Evolutionary conservation across 108 stramenopile genomes (phyloP).

Genomic region (Nitzschia sp.): DNA sequence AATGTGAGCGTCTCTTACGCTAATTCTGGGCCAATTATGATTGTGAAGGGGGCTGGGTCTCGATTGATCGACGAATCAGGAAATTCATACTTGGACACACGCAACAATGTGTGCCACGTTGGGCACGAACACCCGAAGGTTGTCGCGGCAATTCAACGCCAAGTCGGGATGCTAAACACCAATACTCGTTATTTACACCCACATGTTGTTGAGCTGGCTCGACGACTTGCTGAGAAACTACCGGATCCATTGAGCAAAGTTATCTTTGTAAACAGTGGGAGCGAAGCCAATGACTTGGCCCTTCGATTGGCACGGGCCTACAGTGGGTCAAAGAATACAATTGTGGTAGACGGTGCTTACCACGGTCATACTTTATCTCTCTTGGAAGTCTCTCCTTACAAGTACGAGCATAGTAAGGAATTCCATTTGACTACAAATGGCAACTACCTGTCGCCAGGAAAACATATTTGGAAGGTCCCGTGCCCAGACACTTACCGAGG

Average conservation of each 20-base stretch:
- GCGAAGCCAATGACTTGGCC: slow-evolving; percentile 97
- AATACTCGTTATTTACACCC: slow-evolving; percentile 96
- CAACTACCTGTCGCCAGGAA: slow-evolving; percentile 40
- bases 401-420: slow-evolving; percentile 74
- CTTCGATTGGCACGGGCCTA: slow-evolving; percentile 88
- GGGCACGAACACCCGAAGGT: slow-evolving; percentile 85
- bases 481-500: slow-evolving; percentile 90
- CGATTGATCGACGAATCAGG: slow-evolving; percentile 70
- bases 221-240: slow-evolving; percentile 52
- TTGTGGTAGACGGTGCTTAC: slow-evolving; percentile 87
- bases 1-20: slow-evolving; percentile 72
- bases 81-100: slow-evolving; percentile 75
- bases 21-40: slow-evolving; percentile 74
- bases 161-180: slow-evolving; percentile 77
- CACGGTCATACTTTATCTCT: slow-evolving; percentile 90
- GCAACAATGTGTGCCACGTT: slow-evolving; percentile 91
- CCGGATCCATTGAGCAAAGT: slow-evolving; percentile 74
- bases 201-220: slow-evolving; percentile 60
- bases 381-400: slow-evolving; percentile 92
- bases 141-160: slow-evolving; percentile 61
- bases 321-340: slow-evolving; percentile 49
- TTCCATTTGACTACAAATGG: slow-evolving; percentile 25
- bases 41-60: slow-evolving; percentile 53
- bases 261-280: slow-evolving; percentile 94
- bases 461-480: slow-evolving; percentile 77